phyloP scores from a whole-genome alignment of 2,329 filamentous ascomycete genomes.

The Rutstroemia sydowiana region DNA sequence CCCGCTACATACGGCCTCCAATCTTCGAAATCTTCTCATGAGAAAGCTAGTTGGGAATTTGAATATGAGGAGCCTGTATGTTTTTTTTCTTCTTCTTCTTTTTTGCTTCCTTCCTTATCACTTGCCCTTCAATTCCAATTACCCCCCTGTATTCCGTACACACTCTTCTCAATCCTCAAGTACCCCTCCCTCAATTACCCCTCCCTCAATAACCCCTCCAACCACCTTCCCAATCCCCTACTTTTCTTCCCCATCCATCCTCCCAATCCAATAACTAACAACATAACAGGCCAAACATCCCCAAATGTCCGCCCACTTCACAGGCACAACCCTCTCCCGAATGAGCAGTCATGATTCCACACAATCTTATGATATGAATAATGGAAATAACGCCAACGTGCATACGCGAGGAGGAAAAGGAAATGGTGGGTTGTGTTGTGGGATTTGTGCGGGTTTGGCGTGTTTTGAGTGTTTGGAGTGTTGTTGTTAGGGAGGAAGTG shows the following conservation, averaged over 20 bases:
- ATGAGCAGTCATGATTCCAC: neutral
- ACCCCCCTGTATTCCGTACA: too few relatives aligned
- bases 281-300: neutral
- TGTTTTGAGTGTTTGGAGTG: constrained; percentile 10
- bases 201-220: neutral
- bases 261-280: neutral
- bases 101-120: neutral
- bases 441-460: constrained; percentile 5
- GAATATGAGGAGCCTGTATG: constrained; percentile 2
- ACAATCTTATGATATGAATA: neutral
- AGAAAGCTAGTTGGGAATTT: neutral
- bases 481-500: constrained; percentile 4
- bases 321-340: neutral
- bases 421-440: neutral
- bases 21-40: neutral
- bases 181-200: neutral
- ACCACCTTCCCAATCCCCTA: neutral
- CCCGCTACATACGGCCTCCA: neutral
- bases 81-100: neutral
- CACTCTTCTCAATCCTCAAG: neutral
- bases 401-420: neutral
- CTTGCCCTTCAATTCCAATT: neutral
- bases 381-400: too few relatives aligned
- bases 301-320: neutral
- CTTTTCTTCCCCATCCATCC: neutral